These are phyloP conservation scores for Fusarium buharicum DNA, from an alignment of 2,329 filamentous ascomycete species.

Conservation along the genomic window DNA sequence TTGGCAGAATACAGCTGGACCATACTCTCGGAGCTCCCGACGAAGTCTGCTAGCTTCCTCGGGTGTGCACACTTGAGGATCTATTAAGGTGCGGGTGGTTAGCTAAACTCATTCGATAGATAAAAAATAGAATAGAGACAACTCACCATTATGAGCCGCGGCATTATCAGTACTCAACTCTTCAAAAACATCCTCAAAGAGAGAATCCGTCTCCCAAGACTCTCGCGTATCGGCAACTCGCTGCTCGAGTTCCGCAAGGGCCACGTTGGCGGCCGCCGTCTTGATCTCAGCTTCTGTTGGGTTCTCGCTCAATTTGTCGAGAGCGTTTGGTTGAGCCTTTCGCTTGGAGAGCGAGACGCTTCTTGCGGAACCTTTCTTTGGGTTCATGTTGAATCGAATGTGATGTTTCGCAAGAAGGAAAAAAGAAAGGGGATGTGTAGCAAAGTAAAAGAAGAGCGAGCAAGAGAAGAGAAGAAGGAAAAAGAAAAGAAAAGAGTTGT, in stretches of 20 bases:
- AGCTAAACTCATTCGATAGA: neutral
- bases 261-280: conserved; percentile 50
- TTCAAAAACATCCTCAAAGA: conserved; percentile 71
- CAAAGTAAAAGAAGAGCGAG: neutral
- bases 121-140: conserved; percentile 32
- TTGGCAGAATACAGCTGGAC: conserved; percentile 80
- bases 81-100: conserved; percentile 34
- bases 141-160: conserved; percentile 58
- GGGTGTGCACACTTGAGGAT: conserved; percentile 68
- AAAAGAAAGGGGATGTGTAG: neutral
- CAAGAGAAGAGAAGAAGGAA: neutral
- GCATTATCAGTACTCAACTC: conserved; percentile 65
- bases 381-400: conserved; percentile 42
- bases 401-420: neutral
- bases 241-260: conserved; percentile 60
- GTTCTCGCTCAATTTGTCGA: conserved; percentile 50
- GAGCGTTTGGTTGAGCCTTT: conserved; percentile 51
- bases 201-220: conserved; percentile 71
- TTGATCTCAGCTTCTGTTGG: conserved; percentile 52
- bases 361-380: conserved; percentile 47
- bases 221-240: conserved; percentile 63
- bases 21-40: conserved; percentile 76
- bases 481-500: neutral
- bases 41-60: conserved; percentile 76
- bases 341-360: conserved; percentile 48